Evolutionary conservation across 2,329 filamentous ascomycete species (phyloP).

Genomic region (Macroventuria anomochaeta): DNA sequence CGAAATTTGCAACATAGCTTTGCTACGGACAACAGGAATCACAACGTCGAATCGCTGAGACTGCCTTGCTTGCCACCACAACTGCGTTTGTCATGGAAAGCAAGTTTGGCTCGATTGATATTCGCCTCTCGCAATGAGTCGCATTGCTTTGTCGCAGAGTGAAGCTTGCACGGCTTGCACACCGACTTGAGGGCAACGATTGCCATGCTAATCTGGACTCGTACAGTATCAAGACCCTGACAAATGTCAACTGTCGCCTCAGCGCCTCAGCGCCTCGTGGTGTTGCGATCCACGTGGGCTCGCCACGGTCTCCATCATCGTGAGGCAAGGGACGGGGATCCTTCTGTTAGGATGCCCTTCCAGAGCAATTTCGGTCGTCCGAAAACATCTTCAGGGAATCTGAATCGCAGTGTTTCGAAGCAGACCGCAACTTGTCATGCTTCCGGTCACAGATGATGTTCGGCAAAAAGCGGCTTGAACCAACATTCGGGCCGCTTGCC

Average conservation of each 20-base stretch:
- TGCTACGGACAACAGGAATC: constrained; percentile 1
- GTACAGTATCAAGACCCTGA: constrained; percentile 8
- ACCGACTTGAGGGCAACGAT: constrained; percentile 30
- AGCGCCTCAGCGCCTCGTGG: constrained; percentile 20
- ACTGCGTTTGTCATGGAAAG: constrained; percentile 9
- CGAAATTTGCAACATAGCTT: constrained; percentile 2
- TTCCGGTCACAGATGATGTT: constrained; percentile 21
- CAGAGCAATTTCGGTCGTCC: constrained; percentile 22
- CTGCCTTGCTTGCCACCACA: constrained; percentile 15
- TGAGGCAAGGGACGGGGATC: constrained; percentile 12
- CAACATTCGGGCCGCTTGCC: constrained; percentile 23
- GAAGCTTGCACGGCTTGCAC: constrained; percentile 22
- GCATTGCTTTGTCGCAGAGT: constrained; percentile 21
- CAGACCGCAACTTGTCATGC: constrained; percentile 30
- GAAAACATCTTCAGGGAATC: constrained; percentile 22
- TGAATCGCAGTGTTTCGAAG: constrained; percentile 22
- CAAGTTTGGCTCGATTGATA: constrained; percentile 1
- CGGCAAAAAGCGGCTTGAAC: constrained; percentile 30
- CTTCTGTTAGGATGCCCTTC: constrained; percentile 1
- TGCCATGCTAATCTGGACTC: constrained; percentile 20
- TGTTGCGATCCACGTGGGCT: constrained; percentile 26
- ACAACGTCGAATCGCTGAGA: constrained; percentile 8
- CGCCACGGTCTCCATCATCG: constrained; percentile 20
- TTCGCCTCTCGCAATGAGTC: constrained; percentile 5
- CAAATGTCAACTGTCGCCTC: constrained; percentile 6